These are phyloP conservation scores for Neurospora sp. DNA, from an alignment of 495 filamentous ascomycete genomes.

Conservation along the genomic window DNA sequence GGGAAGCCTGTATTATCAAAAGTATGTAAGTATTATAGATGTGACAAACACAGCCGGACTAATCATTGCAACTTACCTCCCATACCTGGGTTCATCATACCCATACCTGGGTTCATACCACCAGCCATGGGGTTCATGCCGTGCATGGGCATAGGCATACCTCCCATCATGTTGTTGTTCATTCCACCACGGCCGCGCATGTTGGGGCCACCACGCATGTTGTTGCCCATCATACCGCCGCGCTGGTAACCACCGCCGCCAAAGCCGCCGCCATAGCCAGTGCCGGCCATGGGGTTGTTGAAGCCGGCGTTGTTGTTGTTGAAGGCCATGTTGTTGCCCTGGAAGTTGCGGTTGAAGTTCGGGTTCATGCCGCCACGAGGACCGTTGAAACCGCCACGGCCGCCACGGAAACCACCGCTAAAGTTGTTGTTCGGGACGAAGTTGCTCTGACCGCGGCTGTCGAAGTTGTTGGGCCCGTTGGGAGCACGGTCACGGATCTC, in stretches of 20 bases:
- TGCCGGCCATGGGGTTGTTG: constrained; percentile 31
- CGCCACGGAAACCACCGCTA: constrained; percentile 26
- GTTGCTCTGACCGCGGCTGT: constrained; percentile 27
- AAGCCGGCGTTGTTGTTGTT: constrained; percentile 28
- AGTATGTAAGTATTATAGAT: neutral
- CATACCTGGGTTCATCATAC: constrained; percentile 56
- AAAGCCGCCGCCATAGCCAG: constrained; percentile 48
- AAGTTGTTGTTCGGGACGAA: constrained; percentile 33
- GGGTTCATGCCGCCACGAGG: constrained; percentile 21
- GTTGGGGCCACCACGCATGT: constrained; percentile 54
- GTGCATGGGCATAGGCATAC: constrained; percentile 21
- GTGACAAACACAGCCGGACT: neutral
- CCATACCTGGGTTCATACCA: constrained; percentile 49
- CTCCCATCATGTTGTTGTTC: constrained; percentile 23
- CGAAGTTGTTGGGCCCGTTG: constrained; percentile 27
- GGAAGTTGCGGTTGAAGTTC: constrained; percentile 36
- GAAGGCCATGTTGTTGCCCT: constrained; percentile 11
- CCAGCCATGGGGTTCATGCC: constrained; percentile 25
- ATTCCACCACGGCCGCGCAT: constrained; percentile 65
- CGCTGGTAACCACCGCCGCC: constrained; percentile 44
- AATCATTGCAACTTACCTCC: constrained; percentile 32
- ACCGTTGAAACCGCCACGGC: constrained; percentile 28
- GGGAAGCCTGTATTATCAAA: constrained; percentile 46
- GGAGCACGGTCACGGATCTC: constrained; percentile 42
- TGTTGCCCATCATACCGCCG: constrained; percentile 57